phyloP scores from a whole-genome alignment of 2,329 filamentous ascomycete species.

The Fusarium musae region DNA sequence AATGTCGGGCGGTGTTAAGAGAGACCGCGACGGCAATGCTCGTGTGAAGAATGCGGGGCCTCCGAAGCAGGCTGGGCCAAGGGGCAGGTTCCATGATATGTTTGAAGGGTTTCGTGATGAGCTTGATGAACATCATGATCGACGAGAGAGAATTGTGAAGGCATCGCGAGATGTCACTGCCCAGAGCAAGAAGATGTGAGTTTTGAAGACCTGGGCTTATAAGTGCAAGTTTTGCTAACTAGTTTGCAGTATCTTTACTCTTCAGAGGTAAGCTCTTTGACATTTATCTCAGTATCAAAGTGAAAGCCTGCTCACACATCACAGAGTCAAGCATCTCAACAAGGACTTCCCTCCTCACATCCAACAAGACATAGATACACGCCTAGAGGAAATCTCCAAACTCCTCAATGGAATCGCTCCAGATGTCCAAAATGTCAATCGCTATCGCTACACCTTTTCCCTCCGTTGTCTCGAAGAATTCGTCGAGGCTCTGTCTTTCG shows the following conservation, averaged over 20 bases:
- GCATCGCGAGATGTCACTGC: slow-evolving; percentile 92
- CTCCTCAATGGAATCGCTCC: slow-evolving; percentile 75
- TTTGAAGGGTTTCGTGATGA: slow-evolving; percentile 89
- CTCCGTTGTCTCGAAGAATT: slow-evolving; percentile 93
- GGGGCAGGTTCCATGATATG: slow-evolving; percentile 71
- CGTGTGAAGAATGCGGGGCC: slow-evolving; percentile 52
- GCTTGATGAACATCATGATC: slow-evolving; percentile 93
- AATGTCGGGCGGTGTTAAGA: slow-evolving; percentile 32
- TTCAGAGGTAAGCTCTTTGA: slow-evolving; percentile 51
- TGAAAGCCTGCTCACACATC: slow-evolving; percentile 27
- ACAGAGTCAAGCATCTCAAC: slow-evolving; percentile 72
- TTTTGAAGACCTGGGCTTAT: fast-evolving
- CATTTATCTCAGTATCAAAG: background rate
- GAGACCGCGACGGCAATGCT: slow-evolving; percentile 58
- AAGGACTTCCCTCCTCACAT: slow-evolving; percentile 74
- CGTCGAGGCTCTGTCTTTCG: slow-evolving; percentile 89
- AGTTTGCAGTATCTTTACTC: slow-evolving; percentile 50
- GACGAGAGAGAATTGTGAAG: slow-evolving; percentile 90
- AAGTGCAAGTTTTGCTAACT: slow-evolving; percentile 1
- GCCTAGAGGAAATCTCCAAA: slow-evolving; percentile 75
- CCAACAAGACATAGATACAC: slow-evolving; percentile 74
- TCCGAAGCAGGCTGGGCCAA: slow-evolving; percentile 46
- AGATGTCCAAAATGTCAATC: slow-evolving; percentile 82
- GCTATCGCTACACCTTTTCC: slow-evolving; percentile 81
- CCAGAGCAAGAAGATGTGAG: slow-evolving; percentile 95